These are phyloP conservation scores for Aspergillus bombycis DNA, from an alignment of 2,329 filamentous ascomycete genomes.

Conservation along the genomic window DNA sequence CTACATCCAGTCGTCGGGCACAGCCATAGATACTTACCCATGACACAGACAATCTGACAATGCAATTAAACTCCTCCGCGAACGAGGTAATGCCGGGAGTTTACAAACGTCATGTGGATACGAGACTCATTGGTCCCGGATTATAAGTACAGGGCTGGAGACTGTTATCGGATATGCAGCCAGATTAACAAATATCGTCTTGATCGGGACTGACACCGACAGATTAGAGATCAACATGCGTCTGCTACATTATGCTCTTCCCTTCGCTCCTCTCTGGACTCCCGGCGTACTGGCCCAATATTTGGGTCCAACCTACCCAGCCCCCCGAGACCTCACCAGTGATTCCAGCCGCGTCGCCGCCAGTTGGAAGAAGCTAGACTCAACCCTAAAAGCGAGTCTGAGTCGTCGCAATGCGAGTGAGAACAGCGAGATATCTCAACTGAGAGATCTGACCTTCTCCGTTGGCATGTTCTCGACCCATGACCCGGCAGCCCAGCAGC, in stretches of 20 bases:
- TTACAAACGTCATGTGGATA: background rate
- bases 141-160: background rate
- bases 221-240: background rate
- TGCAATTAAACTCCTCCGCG: background rate
- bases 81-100: background rate
- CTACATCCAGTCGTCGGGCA: too few species aligned
- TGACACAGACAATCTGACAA: background rate
- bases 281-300: slow-evolving; percentile 19
- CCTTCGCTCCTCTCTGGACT: slow-evolving; percentile 4
- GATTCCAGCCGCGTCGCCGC: slow-evolving; percentile 34
- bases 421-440: slow-evolving; percentile 4
- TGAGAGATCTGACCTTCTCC: slow-evolving; percentile 45
- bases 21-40: background rate
- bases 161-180: background rate
- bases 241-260: background rate
- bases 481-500: slow-evolving; percentile 31
- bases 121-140: too few species aligned
- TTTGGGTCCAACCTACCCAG: slow-evolving; percentile 38
- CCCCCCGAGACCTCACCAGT: slow-evolving; percentile 39
- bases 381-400: slow-evolving; percentile 22
- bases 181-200: background rate
- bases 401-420: slow-evolving; percentile 22
- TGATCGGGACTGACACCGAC: background rate
- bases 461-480: slow-evolving; percentile 44
- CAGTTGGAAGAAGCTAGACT: slow-evolving; percentile 39